Evolutionary conservation across 2,329 filamentous ascomycete species (phyloP), one percentile per base, ranked within the genome.

Genomic region (Sporothrix pallida): DNA sequence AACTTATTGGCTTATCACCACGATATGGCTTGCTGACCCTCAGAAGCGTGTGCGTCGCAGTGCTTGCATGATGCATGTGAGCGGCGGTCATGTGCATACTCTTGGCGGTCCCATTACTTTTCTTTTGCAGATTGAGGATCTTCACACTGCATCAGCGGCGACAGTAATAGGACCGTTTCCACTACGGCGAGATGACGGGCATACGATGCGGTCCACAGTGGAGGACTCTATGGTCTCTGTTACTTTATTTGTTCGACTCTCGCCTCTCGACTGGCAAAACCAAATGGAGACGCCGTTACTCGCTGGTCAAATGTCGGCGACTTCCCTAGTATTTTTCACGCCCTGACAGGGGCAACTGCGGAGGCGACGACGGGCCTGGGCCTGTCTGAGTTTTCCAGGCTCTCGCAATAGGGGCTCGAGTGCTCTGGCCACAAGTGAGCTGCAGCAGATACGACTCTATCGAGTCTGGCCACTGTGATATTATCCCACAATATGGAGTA

Each of bases 221-320:
- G 23, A 26, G 3, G 23, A 26, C 23, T 3, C 1, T 26, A 5
- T 37, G 31, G 3, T 37, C 5, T 37, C 23, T 26, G 23, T 26
- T 26, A n/a, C n/a, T n/a, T n/a, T n/a, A n/a, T n/a, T n/a, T n/a
- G n/a, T n/a, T n/a, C n/a, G n/a, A n/a, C n/a, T n/a, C n/a, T n/a
- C n/a, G n/a, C n/a, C n/a, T n/a, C n/a, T n/a, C n/a, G n/a, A n/a
- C n/a, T n/a, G 44, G 63, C 63, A n/a, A 23, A 17, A 44, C 31
- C 42, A 23, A 48, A 68, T n/a, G 12, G 63, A 31, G 8, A 68
- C 12, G 63, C 44, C 44, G 13, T 68, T 31, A 68, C 44, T 68
- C 63, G 63, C 63, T 68, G 44, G 63, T 4, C 44, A 13, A 68
- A 68, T 23, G 23, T 50, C 44, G 60, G 42, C 60, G 60, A 46